Percentiles rank a stretch among this genome's conserved stretches.
Conservation (phyloP, 1,139 yeast genomes). For the Yamadazyma triangularis region DNA sequence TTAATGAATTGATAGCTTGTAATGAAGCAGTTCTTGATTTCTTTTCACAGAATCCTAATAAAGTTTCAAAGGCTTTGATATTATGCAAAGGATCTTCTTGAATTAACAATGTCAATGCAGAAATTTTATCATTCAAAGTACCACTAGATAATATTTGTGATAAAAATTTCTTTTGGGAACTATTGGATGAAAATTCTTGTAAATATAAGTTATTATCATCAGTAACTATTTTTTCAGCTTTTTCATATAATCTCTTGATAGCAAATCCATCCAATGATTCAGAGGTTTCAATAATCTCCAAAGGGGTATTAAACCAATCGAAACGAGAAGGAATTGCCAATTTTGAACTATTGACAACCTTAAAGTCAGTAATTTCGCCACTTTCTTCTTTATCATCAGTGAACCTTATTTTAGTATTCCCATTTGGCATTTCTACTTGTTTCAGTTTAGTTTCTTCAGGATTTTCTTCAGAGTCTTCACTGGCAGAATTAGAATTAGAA, state of each 20-base stretch:
- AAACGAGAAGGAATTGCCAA: slow-evolving; percentile 58
- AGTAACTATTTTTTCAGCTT: slow-evolving; percentile 65
- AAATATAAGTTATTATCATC: slow-evolving; percentile 69
- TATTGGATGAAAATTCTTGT: slow-evolving; percentile 73
- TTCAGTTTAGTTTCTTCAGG: slow-evolving; percentile 14
- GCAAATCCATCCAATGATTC: slow-evolving; percentile 43
- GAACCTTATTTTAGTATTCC: slow-evolving; percentile 12
- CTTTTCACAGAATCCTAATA: slow-evolving; percentile 77
- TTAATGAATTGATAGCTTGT: slow-evolving; percentile 84
- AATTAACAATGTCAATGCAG: slow-evolving; percentile 85
- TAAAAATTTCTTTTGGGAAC: slow-evolving; percentile 85
- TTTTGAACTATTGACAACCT: slow-evolving; percentile 54
- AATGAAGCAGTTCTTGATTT: slow-evolving; percentile 92
- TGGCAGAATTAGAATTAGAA: slow-evolving; percentile 15
- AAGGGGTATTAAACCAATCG: slow-evolving; percentile 65
- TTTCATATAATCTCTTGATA: slow-evolving; percentile 53
- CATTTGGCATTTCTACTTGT: slow-evolving; percentile 18
- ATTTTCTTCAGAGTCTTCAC: too few species aligned
- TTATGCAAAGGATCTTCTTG: slow-evolving; percentile 96
- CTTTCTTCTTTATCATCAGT: slow-evolving; percentile 11
- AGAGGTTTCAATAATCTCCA: slow-evolving; percentile 36
- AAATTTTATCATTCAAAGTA: slow-evolving; percentile 92
- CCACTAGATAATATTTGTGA: slow-evolving; percentile 87
- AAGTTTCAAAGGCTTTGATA: slow-evolving; percentile 73
- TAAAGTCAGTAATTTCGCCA: slow-evolving; percentile 47